phyloP scores from a whole-genome alignment of 805 yeast genomes.

The Zygosaccharomyces lentus region DNA sequence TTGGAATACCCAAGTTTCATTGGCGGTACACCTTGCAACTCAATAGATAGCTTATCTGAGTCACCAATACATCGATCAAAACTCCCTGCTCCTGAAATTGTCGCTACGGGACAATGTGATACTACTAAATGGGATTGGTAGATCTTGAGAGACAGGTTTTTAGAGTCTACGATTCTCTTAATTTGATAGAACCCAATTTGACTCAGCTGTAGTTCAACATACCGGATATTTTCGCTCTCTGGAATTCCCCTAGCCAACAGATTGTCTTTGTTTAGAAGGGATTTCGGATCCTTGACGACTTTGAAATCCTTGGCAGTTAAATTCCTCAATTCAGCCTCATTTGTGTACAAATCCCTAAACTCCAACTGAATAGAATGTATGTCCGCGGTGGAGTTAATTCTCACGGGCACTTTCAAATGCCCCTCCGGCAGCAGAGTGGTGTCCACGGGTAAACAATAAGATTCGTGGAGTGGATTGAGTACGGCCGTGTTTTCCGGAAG shows the following conservation, averaged over 20 bases:
- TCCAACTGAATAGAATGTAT: conserved; percentile 64
- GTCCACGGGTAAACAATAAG: conserved; percentile 54
- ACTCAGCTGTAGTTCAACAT: conserved; percentile 59
- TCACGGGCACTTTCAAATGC: conserved; percentile 52
- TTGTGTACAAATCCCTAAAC: conserved; percentile 52
- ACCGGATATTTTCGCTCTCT: conserved; percentile 40
- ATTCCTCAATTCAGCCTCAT: conserved; percentile 44
- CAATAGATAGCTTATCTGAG: conserved; percentile 47
- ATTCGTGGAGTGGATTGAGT: conserved; percentile 68
- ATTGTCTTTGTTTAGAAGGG: conserved; percentile 20
- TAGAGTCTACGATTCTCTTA: conserved; percentile 60
- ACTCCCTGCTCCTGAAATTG: conserved; percentile 39
- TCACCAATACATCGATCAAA: conserved; percentile 62
- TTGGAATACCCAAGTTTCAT: conserved; percentile 54
- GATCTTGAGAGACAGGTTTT: conserved; percentile 56
- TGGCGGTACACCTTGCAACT: conserved; percentile 76
- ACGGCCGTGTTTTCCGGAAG: conserved; percentile 87
- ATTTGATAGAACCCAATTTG: conserved; percentile 78
- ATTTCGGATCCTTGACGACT: conserved; percentile 19
- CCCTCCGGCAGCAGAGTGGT: conserved; percentile 17
- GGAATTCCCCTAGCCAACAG: conserved; percentile 12
- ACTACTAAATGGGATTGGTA: conserved; percentile 59
- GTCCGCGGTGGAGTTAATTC: conserved; percentile 73
- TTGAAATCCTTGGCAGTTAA: conserved; percentile 56
- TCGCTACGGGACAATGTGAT: conserved; percentile 73